Base-by-base conservation (phyloP, 371 early-diverging fungal species). In the Mucor irregularis region DNA sequence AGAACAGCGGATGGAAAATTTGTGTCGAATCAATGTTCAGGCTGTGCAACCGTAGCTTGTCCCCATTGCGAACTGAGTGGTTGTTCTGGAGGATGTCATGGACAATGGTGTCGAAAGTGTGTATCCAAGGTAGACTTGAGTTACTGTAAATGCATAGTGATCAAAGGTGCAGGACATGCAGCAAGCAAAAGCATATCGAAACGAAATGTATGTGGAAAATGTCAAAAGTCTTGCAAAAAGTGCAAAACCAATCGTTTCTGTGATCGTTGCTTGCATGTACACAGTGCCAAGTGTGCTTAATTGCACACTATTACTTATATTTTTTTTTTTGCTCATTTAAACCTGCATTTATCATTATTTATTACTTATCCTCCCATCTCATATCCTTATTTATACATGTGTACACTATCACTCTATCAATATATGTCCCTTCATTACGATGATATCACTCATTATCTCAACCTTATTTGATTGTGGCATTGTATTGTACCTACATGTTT, bases 81-180 rank as follows among this genome's bases (percentile, higher is more conserved):
- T 19, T 64, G 64, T 30, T 42, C 43, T 0, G 58, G 58, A 7
- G 46, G 49, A 2, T 64, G 64, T 40, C 38, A 46, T 28, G 64
- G 51, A 13, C 64, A 64, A 26, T 64, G 64, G 64, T 64, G 64
- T 26, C 16, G 28, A 1, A 24, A 34, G 5, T 58, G 64, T 25
- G 43, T 37, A 0, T n/a, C 49, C 1, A 51, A 45, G 5, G 52
- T 24, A 2, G 17, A 47, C 29, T 21, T 60, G 8, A 25, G 44
- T 17, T 49, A 48, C n/a, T 60, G 61, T 11, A 49, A 49, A 43
- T 60, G 61, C 37, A 53, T 60, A 26, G 31, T 60, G 4, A 49
- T 60, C 35, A 42, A 53, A 39, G 46, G 48, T 1, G 38, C 38
- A 22, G n/a, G 47, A 11, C 33, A 38, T 6, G 30, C 26, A 4